These are phyloP conservation scores for Graphium sp. DNA, from an alignment of 2,329 filamentous ascomycete species.

Conservation along the genomic window DNA sequence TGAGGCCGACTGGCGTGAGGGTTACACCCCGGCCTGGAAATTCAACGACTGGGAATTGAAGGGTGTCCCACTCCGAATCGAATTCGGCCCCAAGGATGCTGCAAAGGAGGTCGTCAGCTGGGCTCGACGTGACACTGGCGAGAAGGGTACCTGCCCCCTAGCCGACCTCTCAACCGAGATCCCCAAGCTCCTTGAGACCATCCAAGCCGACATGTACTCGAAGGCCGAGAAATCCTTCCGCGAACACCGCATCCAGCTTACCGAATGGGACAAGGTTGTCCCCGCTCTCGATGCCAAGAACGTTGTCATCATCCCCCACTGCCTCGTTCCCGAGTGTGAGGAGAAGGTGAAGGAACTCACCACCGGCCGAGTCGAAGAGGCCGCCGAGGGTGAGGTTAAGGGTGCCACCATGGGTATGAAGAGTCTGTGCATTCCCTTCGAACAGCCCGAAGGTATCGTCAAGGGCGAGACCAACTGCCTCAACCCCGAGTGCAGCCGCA, in stretches of 20 bases:
- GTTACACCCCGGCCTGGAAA: constrained; percentile 91
- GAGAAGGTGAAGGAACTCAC: constrained; percentile 91
- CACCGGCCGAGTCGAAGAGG: constrained; percentile 52
- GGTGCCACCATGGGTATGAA: constrained; percentile 48
- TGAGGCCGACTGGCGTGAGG: constrained; percentile 72
- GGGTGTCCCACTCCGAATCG: constrained; percentile 82
- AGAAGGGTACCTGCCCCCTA: constrained; percentile 68
- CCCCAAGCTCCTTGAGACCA: constrained; percentile 70
- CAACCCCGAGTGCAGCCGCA: constrained; percentile 65
- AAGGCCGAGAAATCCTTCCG: constrained; percentile 66
- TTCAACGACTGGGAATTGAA: constrained; percentile 99
- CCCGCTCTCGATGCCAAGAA: constrained; percentile 86
- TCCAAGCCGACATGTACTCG: constrained; percentile 66
- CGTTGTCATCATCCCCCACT: constrained; percentile 82
- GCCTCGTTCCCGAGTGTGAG: constrained; percentile 66
- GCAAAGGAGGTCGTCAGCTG: constrained; percentile 71
- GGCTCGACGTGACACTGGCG: constrained; percentile 73
- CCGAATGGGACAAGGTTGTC: constrained; percentile 80
- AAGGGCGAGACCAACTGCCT: constrained; percentile 78
- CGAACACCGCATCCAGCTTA: constrained; percentile 64
- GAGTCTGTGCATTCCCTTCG: constrained; percentile 58
- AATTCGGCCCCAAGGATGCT: constrained; percentile 90
- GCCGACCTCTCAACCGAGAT: constrained; percentile 56
- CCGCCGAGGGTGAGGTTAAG: constrained; percentile 32
- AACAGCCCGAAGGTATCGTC: constrained; percentile 68